Conservation (phyloP, 163 green algal species). For the Chlorella variabilis region DNA sequence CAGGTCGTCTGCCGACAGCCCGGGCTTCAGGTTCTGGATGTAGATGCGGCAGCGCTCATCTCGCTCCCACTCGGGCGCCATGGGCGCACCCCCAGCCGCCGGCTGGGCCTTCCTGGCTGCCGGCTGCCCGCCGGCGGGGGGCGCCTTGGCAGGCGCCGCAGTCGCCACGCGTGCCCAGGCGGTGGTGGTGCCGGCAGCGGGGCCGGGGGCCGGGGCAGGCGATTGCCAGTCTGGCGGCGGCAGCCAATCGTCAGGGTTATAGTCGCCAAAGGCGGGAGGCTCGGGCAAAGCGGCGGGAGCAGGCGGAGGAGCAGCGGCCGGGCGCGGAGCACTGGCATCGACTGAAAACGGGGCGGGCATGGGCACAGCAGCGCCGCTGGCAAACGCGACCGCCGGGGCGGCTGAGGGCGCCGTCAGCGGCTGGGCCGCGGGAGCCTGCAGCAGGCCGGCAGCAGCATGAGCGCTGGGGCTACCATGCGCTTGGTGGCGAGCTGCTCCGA, state of each 20-base stretch:
- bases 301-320: neutral
- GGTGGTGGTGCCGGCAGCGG: neutral
- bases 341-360: neutral
- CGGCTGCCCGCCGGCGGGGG: neutral
- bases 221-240: slow-evolving; percentile 3
- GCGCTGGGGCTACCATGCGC: no score
- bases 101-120: neutral
- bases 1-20: neutral
- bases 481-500: no score
- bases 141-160: neutral
- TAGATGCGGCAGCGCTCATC: slow-evolving; percentile 24
- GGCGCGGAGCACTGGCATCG: neutral
- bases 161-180: neutral
- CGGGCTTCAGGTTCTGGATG: neutral
- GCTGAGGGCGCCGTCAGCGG: neutral
- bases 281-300: neutral
- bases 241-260: slow-evolving; percentile 1
- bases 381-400: neutral
- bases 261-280: slow-evolving; percentile 5
- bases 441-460: no score
- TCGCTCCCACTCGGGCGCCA: slow-evolving; percentile 6
- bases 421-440: no score
- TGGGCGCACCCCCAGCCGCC: neutral
- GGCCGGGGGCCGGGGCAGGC: neutral
- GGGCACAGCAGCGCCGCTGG: neutral